Conservation (phyloP, 306 rosid genomes). For the Comarum palustre region DNA sequence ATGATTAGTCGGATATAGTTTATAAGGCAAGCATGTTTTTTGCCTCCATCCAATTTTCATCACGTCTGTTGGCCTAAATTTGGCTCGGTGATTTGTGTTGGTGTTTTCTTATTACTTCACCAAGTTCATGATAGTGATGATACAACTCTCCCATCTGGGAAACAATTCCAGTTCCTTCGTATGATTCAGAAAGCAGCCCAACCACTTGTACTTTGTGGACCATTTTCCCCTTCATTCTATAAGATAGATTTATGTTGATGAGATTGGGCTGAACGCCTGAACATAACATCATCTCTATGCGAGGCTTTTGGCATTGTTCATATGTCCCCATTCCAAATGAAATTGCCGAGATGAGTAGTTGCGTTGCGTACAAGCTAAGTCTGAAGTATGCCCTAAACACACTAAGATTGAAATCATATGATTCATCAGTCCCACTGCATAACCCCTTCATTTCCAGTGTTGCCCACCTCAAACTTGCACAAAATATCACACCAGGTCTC, state of each 20-base stretch:
- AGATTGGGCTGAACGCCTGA: not conserved
- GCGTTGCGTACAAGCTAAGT: not conserved
- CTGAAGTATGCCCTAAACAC: no score
- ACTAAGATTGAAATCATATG: not conserved
- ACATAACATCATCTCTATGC: not conserved
- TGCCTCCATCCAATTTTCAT: not conserved
- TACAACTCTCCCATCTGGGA: not conserved
- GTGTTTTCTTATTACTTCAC: not conserved
- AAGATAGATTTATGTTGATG: not conserved
- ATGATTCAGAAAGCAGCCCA: not conserved
- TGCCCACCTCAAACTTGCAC: not conserved
- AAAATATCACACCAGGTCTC: not conserved
- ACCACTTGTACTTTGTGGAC: not conserved
- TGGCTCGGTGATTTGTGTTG: not conserved
- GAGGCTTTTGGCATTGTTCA: not conserved
- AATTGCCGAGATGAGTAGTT: not conserved
- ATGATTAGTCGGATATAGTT: constrained; percentile 13
- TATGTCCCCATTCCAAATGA: not conserved
- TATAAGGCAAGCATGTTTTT: constrained; percentile 13
- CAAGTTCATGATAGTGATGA: not conserved
- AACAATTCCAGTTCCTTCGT: not conserved
- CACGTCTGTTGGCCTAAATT: not conserved
- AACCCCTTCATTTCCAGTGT: not conserved
- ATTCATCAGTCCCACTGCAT: not conserved
- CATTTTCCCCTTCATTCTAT: not conserved